phyloP scores from a whole-genome alignment of 257 asterid species.

The Solanum virginianum region DNA sequence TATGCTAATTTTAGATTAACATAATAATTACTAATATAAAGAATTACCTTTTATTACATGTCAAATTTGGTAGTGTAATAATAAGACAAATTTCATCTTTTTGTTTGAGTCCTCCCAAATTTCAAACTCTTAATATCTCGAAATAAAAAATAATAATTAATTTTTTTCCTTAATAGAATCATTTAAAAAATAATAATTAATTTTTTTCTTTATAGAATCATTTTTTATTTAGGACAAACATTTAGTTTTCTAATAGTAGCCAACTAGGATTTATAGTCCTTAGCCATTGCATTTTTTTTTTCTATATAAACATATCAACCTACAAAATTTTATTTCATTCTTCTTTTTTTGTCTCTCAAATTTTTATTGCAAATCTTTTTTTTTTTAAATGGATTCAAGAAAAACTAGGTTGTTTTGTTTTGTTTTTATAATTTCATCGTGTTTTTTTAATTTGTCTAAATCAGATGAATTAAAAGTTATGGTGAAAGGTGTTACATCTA shows the following conservation, averaged over 20 bases:
- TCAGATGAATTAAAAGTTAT: conserved; percentile 34
- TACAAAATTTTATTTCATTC: neutral
- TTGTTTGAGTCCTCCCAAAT: neutral
- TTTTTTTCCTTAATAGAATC: neutral
- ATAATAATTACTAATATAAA: neutral
- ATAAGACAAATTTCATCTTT: neutral
- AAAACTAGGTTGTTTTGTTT: neutral
- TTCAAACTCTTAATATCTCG: neutral
- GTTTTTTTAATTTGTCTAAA: conserved; percentile 8
- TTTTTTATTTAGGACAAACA: neutral
- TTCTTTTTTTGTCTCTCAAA: neutral
- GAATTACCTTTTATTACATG: neutral
- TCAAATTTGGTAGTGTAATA: neutral
- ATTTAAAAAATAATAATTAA: neutral
- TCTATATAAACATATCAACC: neutral
- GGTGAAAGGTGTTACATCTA: conserved; percentile 28
- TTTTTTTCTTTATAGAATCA: neutral
- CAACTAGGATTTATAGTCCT: neutral
- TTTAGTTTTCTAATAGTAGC: neutral
- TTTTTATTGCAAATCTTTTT: neutral
- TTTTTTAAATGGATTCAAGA: neutral
- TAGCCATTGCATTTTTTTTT: neutral
- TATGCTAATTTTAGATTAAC: neutral
- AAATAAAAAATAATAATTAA: neutral
- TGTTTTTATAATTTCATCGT: conserved; percentile 5